Evolutionary conservation across 441 rosid species (phyloP).

Genomic region (Populus tomentosa): DNA sequence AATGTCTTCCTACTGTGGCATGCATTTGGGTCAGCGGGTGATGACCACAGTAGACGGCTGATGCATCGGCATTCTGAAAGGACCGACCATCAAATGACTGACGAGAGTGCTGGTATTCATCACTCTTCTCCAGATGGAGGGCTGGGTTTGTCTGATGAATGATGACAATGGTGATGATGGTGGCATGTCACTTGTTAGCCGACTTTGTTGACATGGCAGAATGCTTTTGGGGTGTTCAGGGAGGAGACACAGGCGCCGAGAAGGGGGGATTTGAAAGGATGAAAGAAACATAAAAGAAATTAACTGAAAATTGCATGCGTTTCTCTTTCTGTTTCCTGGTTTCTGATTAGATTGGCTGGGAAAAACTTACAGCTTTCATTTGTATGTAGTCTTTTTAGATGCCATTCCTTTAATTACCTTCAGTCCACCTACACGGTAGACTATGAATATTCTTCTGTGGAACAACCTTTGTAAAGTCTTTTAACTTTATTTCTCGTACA

Average conservation of each 20-base stretch:
- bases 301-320: conserved; percentile 17
- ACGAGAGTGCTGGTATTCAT: conserved; percentile 28
- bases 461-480: neutral
- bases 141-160: conserved; percentile 35
- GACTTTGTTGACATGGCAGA: conserved; percentile 59
- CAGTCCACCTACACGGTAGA: conserved; percentile 11
- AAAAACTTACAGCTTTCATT: conserved; percentile 13
- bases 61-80: conserved; percentile 40
- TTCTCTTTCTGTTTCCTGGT: conserved; percentile 13
- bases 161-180: conserved; percentile 26
- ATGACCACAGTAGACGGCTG: conserved; percentile 38
- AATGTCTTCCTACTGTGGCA: conserved; percentile 63
- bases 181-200: conserved; percentile 51
- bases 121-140: conserved; percentile 26
- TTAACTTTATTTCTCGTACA: no score
- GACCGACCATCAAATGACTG: conserved; percentile 19
- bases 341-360: conserved; percentile 13
- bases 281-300: conserved; percentile 20
- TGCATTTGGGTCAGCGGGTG: conserved; percentile 60
- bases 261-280: conserved; percentile 19
- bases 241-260: conserved; percentile 73
- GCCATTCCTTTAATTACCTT: conserved; percentile 16
- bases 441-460: conserved; percentile 16
- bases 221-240: conserved; percentile 58
- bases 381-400: conserved; percentile 19